These are phyloP conservation scores for Tricholomella constricta DNA, from an alignment of 768 basidiomycete genomes.

Conservation along the genomic window DNA sequence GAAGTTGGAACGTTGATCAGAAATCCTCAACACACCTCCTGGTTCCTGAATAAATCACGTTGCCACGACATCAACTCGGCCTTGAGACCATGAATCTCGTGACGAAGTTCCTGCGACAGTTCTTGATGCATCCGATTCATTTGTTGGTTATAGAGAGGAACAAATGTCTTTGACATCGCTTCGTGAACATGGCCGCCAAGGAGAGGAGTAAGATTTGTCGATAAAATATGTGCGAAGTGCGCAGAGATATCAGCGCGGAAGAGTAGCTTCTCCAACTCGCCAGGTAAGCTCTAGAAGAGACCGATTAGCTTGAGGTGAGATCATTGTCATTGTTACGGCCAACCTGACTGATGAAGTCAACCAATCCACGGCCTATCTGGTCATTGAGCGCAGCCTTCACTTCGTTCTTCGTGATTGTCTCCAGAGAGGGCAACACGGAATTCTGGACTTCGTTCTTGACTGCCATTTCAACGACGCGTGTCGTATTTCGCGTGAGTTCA, in stretches of 20 bases:
- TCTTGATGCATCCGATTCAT: constrained; percentile 81
- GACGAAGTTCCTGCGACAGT: constrained; percentile 69
- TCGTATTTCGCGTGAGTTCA: constrained; percentile 85
- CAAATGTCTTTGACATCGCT: constrained; percentile 66
- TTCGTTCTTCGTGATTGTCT: constrained; percentile 80
- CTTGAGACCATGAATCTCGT: constrained; percentile 76
- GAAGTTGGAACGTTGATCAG: constrained; percentile 8
- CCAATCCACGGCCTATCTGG: constrained; percentile 73
- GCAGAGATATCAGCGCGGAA: constrained; percentile 74
- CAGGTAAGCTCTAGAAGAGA: constrained; percentile 61
- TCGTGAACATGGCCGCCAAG: constrained; percentile 86
- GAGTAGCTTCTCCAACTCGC: constrained; percentile 78
- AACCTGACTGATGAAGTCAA: constrained; percentile 75
- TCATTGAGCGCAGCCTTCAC: constrained; percentile 77
- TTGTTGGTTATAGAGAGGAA: constrained; percentile 77
- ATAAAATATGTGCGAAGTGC: constrained; percentile 76
- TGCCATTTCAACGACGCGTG: constrained; percentile 86
- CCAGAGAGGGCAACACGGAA: constrained; percentile 80
- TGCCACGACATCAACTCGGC: constrained; percentile 83
- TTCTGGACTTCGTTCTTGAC: constrained; percentile 84
- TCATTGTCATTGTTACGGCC: constrained; percentile 21
- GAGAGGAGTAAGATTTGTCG: constrained; percentile 69
- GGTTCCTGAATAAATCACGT: constrained; percentile 70
- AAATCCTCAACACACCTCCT: constrained; percentile 59
- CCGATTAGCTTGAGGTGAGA: constrained; percentile 14